Conservation (phyloP, 2,329 filamentous ascomycete genomes). For the Chaetomiaceae sp. region DNA sequence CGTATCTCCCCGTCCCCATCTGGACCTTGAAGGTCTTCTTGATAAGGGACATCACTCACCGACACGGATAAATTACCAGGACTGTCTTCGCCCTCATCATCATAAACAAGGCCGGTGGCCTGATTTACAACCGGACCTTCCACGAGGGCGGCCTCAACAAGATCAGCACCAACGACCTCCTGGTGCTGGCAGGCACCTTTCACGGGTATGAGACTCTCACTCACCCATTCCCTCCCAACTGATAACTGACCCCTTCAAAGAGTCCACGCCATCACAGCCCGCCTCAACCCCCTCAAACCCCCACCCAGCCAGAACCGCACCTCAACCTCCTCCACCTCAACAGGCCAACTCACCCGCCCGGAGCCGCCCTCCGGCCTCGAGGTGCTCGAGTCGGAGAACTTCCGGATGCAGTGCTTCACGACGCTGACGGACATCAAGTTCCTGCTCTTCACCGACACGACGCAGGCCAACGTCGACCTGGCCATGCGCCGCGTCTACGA, state of each 20-base stretch:
- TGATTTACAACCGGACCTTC: conserved; percentile 95
- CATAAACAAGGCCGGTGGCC: conserved; percentile 96
- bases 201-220: conserved; percentile 62
- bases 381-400: conserved; percentile 89
- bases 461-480: conserved; percentile 80
- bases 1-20: conserved; percentile 6
- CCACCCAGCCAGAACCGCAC: conserved; percentile 30
- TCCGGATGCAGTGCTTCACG: conserved; percentile 92
- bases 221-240: conserved; percentile 3
- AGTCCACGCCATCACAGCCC: conserved; percentile 65
- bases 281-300: conserved; percentile 53
- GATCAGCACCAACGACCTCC: conserved; percentile 91
- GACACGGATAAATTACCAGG: conserved; percentile 48
- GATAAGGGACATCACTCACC: neutral
- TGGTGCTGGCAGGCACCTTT: conserved; percentile 94
- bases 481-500: conserved; percentile 87
- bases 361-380: conserved; percentile 76
- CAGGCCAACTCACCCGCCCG: conserved; percentile 43
- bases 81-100: conserved; percentile 92
- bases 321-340: conserved; percentile 33
- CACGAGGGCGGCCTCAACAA: conserved; percentile 79
- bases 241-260: conserved; percentile 34
- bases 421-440: conserved; percentile 95
- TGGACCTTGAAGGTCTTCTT: no score
- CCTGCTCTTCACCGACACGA: conserved; percentile 84